These are phyloP conservation scores for Arbutus unedo DNA, from an alignment of 148 eudicot species.

Conservation along the genomic window DNA sequence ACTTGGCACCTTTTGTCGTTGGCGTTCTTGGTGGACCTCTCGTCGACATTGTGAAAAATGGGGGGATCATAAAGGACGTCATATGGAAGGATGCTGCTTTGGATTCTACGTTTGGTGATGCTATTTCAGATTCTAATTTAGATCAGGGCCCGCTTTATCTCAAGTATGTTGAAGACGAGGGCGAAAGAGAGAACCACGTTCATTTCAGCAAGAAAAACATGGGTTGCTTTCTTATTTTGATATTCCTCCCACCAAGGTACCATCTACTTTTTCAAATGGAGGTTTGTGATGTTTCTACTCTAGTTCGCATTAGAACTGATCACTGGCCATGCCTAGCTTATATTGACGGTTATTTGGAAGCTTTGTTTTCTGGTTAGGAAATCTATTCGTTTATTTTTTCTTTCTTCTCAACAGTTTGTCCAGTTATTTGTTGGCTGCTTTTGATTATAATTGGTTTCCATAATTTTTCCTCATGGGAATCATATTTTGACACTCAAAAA, in stretches of 20 bases:
- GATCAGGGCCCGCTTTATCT: conserved; percentile 60
- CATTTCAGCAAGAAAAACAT: conserved; percentile 47
- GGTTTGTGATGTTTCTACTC: conserved; percentile 66
- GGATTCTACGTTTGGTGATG: conserved; percentile 36
- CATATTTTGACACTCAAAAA: not conserved
- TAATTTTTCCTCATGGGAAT: not conserved
- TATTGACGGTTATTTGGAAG: conserved; percentile 91
- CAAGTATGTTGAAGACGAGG: conserved; percentile 59
- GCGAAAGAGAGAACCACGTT: conserved; percentile 28
- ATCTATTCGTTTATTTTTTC: not conserved
- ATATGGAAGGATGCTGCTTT: conserved; percentile 44
- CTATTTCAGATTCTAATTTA: conserved; percentile 22
- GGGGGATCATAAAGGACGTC: conserved; percentile 53
- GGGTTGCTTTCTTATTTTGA: conserved; percentile 72
- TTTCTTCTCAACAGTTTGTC: not conserved
- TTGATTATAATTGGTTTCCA: not conserved
- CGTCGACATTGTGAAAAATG: conserved; percentile 52
- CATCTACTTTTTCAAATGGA: conserved; percentile 94
- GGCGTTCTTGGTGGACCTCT: conserved; percentile 76
- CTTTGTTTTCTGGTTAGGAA: conserved; percentile 46
- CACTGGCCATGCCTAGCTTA: conserved; percentile 99
- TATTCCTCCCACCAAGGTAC: conserved; percentile 87
- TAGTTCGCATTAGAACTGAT: conserved; percentile 89
- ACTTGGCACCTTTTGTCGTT: conserved; percentile 74
- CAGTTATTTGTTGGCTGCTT: not conserved